Evolutionary conservation across 2,329 filamentous ascomycete genomes (phyloP), one percentile per base, ranked within the genome.

Genomic region (Fusarium pseudocircinatum): DNA sequence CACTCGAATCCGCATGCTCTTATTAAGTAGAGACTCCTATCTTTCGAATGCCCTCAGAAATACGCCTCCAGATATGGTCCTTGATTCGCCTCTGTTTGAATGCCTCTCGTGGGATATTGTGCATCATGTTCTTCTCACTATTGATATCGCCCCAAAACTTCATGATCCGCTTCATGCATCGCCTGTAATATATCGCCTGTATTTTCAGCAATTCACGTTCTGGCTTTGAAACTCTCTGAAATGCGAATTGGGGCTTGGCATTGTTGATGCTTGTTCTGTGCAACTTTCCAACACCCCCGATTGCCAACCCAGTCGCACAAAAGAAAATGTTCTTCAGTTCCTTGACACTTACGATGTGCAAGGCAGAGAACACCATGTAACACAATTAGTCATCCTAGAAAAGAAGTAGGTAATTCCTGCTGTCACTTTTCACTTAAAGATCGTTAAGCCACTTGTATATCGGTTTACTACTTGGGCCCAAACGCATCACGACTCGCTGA

Each of bases 51-150:
- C 15, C 6, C 4, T 4, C 6, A 18, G 40, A 18, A 43, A 8
- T 4, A 43, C 1, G 24, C 0, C 0, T n/a, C 3, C 22, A 40
- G 24, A n/a, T 2, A 28, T 26, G 7, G 11, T 6, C 18, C 0
- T 4, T 24, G 15, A 28, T 16, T 8, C 46, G 7, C 26, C 26
- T 4, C 28, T 3, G 16, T 28, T 47, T 3, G 34, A 62, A 40
- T 28, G 37, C 14, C 26, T 62, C 28, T 34, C 42, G 7, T 44
- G 28, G 3, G 54, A 52, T 52, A 13, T 59, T 9, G 10, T 57
- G 6, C 20, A 60, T n/a, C 30, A 60, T 1, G 22, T 60, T 20
- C 37, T 64, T 12, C 16, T 60, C 16, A 34, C 6, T 30, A 9
- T 64, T 24, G 39, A 13, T 10, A 26, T 22, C 4, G n/a, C n/a